Evolutionary conservation across 768 basidiomycete genomes (phyloP).

Genomic region (Tulasnella sp.): DNA sequence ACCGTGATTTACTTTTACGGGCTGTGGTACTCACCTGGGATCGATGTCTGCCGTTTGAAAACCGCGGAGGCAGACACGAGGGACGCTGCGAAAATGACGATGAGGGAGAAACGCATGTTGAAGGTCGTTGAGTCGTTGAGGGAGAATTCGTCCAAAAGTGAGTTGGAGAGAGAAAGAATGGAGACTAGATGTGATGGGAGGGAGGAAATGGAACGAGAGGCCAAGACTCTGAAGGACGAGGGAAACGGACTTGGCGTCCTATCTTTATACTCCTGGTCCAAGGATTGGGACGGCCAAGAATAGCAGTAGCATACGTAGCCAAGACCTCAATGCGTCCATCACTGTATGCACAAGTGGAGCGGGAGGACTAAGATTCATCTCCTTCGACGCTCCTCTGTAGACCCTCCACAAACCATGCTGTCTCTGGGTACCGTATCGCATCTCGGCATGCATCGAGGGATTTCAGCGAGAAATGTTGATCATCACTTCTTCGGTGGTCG

Average conservation of each 20-base stretch:
- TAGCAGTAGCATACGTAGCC: not conserved
- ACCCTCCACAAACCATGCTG: not conserved
- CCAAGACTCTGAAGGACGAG: not conserved
- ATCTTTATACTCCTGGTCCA: not conserved
- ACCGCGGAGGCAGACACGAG: conserved; percentile 43
- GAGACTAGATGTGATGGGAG: not conserved
- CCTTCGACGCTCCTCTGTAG: not conserved
- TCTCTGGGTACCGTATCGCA: not conserved
- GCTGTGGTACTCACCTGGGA: not conserved
- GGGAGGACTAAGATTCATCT: not conserved
- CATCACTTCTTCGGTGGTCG: not conserved
- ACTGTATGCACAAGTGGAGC: not conserved
- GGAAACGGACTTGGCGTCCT: not conserved
- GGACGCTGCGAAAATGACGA: conserved; percentile 38
- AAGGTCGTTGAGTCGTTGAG: conserved; percentile 3
- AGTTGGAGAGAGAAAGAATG: not conserved
- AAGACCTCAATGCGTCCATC: too few species aligned
- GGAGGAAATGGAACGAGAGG: not conserved
- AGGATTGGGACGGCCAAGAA: not conserved
- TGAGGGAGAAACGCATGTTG: conserved; percentile 55
- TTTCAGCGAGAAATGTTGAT: not conserved
- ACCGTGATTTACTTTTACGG: not conserved
- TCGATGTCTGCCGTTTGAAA: conserved; percentile 34
- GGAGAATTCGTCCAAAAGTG: not conserved
- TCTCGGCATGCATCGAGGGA: not conserved